phyloP scores from a whole-genome alignment of 495 filamentous ascomycete genomes.

The Trichoderma erinaceum region DNA sequence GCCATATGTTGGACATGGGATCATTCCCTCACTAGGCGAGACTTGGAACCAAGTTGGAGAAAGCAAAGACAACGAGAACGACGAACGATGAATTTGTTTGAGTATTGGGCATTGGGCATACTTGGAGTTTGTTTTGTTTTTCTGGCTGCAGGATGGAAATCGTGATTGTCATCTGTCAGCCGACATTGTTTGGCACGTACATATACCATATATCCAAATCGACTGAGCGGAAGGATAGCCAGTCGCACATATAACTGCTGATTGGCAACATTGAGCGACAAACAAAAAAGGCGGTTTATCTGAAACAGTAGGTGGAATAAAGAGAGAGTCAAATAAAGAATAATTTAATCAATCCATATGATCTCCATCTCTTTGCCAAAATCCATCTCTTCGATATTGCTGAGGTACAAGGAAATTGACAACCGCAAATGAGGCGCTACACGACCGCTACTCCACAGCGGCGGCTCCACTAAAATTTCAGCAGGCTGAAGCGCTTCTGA shows the following conservation, averaged over 20 bases:
- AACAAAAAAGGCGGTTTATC: background rate
- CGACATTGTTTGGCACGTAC: background rate
- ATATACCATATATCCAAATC: background rate
- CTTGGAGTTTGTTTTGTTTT: background rate
- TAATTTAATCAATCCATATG: too few species aligned
- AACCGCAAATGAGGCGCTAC: background rate
- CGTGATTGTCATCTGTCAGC: background rate
- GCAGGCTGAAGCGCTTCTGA: background rate
- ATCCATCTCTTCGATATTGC: background rate
- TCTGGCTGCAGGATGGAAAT: background rate
- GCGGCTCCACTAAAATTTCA: conserved; percentile 10
- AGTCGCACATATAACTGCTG: background rate
- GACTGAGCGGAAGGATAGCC: background rate
- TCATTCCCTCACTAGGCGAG: background rate
- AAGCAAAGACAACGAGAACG: background rate
- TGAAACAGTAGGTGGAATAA: background rate
- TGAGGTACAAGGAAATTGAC: background rate
- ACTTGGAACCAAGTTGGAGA: too few species aligned
- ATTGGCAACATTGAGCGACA: background rate
- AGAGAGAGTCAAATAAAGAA: background rate
- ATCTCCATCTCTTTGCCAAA: too few species aligned
- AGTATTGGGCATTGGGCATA: background rate
- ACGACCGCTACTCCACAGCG: background rate
- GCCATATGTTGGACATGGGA: conserved; percentile 34
- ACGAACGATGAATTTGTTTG: background rate